Evolutionary conservation across 441 rosid genomes (phyloP), one percentile per base, ranked within the genome.

Genomic region (Syzygium malaccense): DNA sequence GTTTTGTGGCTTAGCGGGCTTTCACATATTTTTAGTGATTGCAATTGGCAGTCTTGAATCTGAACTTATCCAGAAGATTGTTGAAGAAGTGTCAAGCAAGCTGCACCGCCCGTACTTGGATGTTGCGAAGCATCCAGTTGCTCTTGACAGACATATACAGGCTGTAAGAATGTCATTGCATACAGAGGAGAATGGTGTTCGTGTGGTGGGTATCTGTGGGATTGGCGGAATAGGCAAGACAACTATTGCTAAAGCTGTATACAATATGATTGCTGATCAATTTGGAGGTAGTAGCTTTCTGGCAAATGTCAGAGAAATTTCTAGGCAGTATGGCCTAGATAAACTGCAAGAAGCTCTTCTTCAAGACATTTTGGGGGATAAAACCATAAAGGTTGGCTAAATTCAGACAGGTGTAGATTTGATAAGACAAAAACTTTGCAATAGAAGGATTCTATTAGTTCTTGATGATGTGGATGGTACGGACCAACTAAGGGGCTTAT

Each of bases 281-380:
- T 88, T 83, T 1, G 87, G 84, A 83, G 89, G 89, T 30, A 84
- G 89, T 62, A 60, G 89, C 78, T 88, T 83, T 62, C 60, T 88
- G 14, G 89, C 57, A 32, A 60, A 84, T 88, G 87, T 88, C 28
- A 28, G 87, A 30, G 89, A 84, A 83, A 85, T 20, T 45, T 83
- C 84, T 23, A 83, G 78, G 89, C 89, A 30, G 48, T 58, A 55
- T 55, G 89, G 89, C 54, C 55, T 71, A 3, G 19, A 12, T 7
- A 83, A 51, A 28, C 51, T 88, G 79, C 87, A 53, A 32, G 87
- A 88, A 62, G 48, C 87, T 41, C 51, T 88, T 53, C 89, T 56
- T 56, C 26, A 4, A 8, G 60, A 56, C 4, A 56, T 56, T 56
- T 56, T 8, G 28, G 60, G 33, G 28, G 60, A 56, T 9, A 20